Base-by-base conservation (phyloP, 2,329 filamentous ascomycete genomes). In the Didymellaceae sp. region DNA sequence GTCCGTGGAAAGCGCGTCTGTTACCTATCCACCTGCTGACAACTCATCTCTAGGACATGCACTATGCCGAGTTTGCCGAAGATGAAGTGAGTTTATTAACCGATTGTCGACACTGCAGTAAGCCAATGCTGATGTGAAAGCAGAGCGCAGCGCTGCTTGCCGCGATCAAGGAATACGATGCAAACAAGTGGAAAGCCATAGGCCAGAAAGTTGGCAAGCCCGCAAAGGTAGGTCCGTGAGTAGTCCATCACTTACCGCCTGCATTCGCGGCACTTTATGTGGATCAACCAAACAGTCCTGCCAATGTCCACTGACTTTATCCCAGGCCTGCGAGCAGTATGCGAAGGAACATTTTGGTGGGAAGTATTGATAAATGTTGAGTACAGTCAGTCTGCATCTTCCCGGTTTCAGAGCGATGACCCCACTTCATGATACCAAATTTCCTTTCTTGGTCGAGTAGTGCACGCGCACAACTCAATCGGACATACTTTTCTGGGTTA, bases 161-260 rank as follows among this genome's bases (percentile, higher is more conserved):
- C 59, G 94, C 94, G 22, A 99, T 99, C 77, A 97, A 96, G 77
- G 94, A 99, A 72, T 97, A 97, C 76, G 94, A 99, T 73, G 88
- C 91, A 70, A 97, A 95, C 75, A 97, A 97, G 74, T 99, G 94
- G 94, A 97, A 97, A 77, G 86, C 88, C 20, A 97, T 97, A 70
- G 94, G 94, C 26, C 87, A 90, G 73, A 97, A 97, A 76, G 91
- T 99, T 63, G 91, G 92, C 68, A 99, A 99, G 77, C 94, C 94
- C 39, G 94, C 94, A 63, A 99, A 99, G 86, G 89, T 91, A 73
- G 57, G 76, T 54, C 51, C 41, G n/a, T n/a, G n/a, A n/a, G n/a
- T n/a, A n/a, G n/a, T n/a, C n/a, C n/a, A n/a, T n/a, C n/a, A n/a
- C n/a, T n/a, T n/a, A n/a, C n/a, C n/a, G n/a, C n/a, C n/a, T n/a